Percentiles rank a stretch among this genome's conserved stretches.
phyloP scores from a whole-genome alignment of 2,329 filamentous ascomycete genomes.

The Cladophialophora carrionii region DNA sequence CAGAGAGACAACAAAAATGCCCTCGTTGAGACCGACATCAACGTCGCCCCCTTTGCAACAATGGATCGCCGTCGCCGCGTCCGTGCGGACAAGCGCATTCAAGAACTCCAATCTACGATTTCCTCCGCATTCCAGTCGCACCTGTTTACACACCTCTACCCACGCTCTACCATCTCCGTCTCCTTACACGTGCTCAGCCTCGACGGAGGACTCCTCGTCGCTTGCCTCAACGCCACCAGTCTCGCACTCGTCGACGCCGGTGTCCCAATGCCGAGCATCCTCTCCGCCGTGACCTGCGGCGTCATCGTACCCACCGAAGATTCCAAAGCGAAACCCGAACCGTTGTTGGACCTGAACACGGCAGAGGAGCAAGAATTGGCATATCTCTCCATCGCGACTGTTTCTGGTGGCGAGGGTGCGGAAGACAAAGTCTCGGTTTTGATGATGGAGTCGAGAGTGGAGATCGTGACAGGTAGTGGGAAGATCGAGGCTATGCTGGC shows the following conservation, averaged over 20 bases:
- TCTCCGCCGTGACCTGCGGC: slow-evolving; percentile 85
- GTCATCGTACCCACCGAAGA: slow-evolving; percentile 50
- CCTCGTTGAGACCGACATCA: slow-evolving; percentile 38
- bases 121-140: slow-evolving; percentile 74
- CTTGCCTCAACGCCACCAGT: slow-evolving; percentile 87
- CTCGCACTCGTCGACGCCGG: slow-evolving; percentile 93
- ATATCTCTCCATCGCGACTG: slow-evolving; percentile 80
- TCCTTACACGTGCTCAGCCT: slow-evolving; percentile 85
- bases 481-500: slow-evolving; percentile 90
- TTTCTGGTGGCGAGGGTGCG: slow-evolving; percentile 66
- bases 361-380: slow-evolving; percentile 73
- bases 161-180: slow-evolving; percentile 80
- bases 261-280: slow-evolving; percentile 91
- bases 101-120: slow-evolving; percentile 80
- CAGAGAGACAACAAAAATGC: slow-evolving; percentile 38
- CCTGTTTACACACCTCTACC: slow-evolving; percentile 84
- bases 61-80: slow-evolving; percentile 35
- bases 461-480: slow-evolving; percentile 57
- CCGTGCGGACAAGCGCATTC: slow-evolving; percentile 36
- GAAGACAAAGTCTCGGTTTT: slow-evolving; percentile 70
- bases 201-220: slow-evolving; percentile 86
- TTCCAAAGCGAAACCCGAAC: slow-evolving; percentile 41
- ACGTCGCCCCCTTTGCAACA: slow-evolving; percentile 38
- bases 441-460: slow-evolving; percentile 86
- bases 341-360: slow-evolving; percentile 50